Percentiles rank a stretch among this genome's conserved stretches.
Evolutionary conservation across 2,329 filamentous ascomycete species (phyloP).

Genomic region (Blastomyces gilchristii): DNA sequence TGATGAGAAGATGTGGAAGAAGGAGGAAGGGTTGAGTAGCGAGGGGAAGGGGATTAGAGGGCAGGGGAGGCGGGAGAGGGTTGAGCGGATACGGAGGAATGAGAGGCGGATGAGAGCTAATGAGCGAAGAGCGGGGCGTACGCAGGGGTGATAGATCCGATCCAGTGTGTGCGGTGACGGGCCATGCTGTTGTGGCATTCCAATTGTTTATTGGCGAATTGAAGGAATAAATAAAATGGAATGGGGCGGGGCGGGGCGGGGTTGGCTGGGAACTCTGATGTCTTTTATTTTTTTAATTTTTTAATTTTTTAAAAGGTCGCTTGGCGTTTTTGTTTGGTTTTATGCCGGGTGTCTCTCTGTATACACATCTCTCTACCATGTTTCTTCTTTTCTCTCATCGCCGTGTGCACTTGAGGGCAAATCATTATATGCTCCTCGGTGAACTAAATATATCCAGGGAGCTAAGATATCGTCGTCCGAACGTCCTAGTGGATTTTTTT

Average conservation of each 20-base stretch:
- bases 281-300: not conserved
- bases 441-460: not conserved
- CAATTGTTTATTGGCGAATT: too few relatives aligned
- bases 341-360: not conserved
- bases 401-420: not conserved
- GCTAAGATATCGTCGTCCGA: not conserved
- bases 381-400: not conserved
- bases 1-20: constrained; percentile 63
- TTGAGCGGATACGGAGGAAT: constrained; percentile 53
- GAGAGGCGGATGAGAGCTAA: constrained; percentile 61
- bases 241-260: not conserved
- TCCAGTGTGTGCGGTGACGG: too few relatives aligned
- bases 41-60: constrained; percentile 53
- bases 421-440: not conserved
- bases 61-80: constrained; percentile 55
- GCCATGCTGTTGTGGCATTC: too few relatives aligned
- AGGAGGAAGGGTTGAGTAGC: constrained; percentile 45
- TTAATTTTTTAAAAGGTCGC: not conserved
- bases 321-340: not conserved
- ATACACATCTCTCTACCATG: too few relatives aligned
- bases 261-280: not conserved
- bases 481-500: too few relatives aligned
- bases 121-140: constrained; percentile 36
- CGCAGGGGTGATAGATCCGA: constrained; percentile 6
- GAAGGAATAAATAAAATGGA: not conserved